phyloP scores from a whole-genome alignment of 371 early-diverging fungal species.

The Mortierella sp. region DNA sequence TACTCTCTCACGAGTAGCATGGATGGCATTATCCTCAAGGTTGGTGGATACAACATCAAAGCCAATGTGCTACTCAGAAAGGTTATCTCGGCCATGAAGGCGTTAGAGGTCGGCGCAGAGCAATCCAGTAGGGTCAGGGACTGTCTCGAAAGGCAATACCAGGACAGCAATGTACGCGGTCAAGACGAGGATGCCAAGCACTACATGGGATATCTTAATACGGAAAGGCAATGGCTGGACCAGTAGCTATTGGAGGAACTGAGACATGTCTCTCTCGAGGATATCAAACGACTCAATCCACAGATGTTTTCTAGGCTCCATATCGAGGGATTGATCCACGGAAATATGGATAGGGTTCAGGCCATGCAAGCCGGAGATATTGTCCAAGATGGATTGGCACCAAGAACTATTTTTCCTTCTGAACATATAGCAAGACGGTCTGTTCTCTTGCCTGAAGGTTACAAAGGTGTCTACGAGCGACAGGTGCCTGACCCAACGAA shows the following conservation, averaged over 20 bases:
- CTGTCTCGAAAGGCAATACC: constrained; percentile 73
- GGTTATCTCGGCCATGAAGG: constrained; percentile 78
- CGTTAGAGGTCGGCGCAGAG: constrained; percentile 71
- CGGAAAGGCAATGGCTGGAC: constrained; percentile 88
- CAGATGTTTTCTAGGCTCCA: constrained; percentile 76
- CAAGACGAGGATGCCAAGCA: constrained; percentile 86
- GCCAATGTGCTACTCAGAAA: constrained; percentile 76
- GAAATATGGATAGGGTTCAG: constrained; percentile 79
- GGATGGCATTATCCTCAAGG: constrained; percentile 76
- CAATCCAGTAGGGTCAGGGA: constrained; percentile 85
- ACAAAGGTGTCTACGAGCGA: constrained; percentile 73
- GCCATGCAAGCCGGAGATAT: constrained; percentile 72
- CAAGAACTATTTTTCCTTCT: no score
- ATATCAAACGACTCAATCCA: constrained; percentile 75
- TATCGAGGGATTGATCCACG: constrained; percentile 86
- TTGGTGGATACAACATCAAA: constrained; percentile 92
- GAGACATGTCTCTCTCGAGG: constrained; percentile 76
- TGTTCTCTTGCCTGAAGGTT: constrained; percentile 71
- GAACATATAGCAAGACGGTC: no score
- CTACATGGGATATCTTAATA: constrained; percentile 78
- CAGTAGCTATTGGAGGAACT: no score
- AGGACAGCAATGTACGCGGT: constrained; percentile 78
- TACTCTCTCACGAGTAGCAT: constrained; percentile 77
- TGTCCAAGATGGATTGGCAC: constrained; percentile 65
- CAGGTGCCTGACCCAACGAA: constrained; percentile 82